Evolutionary conservation across 2,329 filamentous ascomycete species (phyloP), one percentile per base, ranked within the genome.

Genomic region (Hypoxylon sp.): DNA sequence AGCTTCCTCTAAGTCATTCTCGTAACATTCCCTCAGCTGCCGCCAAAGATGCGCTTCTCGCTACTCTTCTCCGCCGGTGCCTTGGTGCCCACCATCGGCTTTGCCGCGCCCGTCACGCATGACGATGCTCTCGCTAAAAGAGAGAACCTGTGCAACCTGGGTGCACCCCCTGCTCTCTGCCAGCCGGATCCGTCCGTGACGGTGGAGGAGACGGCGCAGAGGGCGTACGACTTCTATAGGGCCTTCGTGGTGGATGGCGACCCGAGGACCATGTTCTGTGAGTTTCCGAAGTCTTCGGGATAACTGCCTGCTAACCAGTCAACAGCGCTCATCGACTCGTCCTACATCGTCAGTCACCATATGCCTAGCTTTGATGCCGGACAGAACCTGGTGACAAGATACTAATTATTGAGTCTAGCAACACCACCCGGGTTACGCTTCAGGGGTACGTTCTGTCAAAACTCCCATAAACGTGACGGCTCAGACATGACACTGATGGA

Each of bases 211-310:
- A 76, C 74, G 11, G 75, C 75, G 1, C 58, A 67, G 50, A 61
- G 74, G 29, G 75, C 75, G 2, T 77, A 77, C 66, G 62, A 74
- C 42, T 77, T 77, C 68, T 77, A 77, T 50, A 73, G 74, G 20
- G 72, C 75, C 1, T 77, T 77, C 47, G 73, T 77, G 3, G 72
- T 75, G 3, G 75, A 77, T 42, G 75, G 75, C 2, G 72, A 76
- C 43, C 73, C 75, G 0, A 65, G 68, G 50, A 75, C 65, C 26
- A 77, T 77, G 75, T 77, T 77, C 54, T 76, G 31, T 35, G 6
- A 35, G 31, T 17, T 17, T 17, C 3, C 10, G 7, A n/a, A 4
- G 4, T 4, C 29, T 11, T n/a, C 29, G 5, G 7, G 5, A 15
- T 8, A 3, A 27, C 11, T n/a, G 8, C 13, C 31, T 15, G 5